phyloP scores from a whole-genome alignment of 495 filamentous ascomycete genomes.

The Hypoxylon lienhwacheense region DNA sequence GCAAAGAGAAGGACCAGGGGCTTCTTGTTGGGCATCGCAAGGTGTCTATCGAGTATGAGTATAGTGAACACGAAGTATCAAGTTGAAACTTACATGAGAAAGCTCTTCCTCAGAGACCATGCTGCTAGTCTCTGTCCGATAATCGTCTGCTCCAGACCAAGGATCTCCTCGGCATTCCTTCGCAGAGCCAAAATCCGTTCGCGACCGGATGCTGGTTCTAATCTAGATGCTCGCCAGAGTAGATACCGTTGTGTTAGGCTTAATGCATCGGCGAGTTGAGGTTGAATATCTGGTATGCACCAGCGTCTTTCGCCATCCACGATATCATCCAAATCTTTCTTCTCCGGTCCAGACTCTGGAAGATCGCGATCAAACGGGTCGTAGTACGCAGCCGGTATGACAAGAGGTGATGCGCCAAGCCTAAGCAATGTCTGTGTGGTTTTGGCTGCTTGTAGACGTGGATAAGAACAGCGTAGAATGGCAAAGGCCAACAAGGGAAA shows the following conservation, averaged over 20 bases:
- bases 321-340: slow-evolving; percentile 7
- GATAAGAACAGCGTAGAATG: slow-evolving; percentile 37
- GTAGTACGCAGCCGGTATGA: slow-evolving; percentile 21
- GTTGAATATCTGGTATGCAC: slow-evolving; percentile 13
- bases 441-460: slow-evolving; percentile 32
- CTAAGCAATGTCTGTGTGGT: slow-evolving; percentile 47
- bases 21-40: slow-evolving; percentile 26
- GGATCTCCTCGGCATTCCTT: slow-evolving; percentile 16
- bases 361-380: slow-evolving; percentile 18
- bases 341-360: slow-evolving; percentile 4
- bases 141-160: slow-evolving; percentile 17
- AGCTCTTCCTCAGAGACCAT: slow-evolving; percentile 17
- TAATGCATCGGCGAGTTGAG: slow-evolving; percentile 5
- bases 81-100: slow-evolving; percentile 18
- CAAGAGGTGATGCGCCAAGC: slow-evolving; percentile 41
- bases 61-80: background rate
- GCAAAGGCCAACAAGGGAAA: slow-evolving; percentile 52
- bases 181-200: slow-evolving; percentile 10
- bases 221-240: slow-evolving; percentile 19
- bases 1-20: slow-evolving; percentile 50
- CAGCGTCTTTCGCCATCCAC: slow-evolving; percentile 7
- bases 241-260: slow-evolving; percentile 26
- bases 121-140: slow-evolving; percentile 22
- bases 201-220: slow-evolving; percentile 16
- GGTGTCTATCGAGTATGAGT: slow-evolving; percentile 14